phyloP scores from a whole-genome alignment of 805 yeast genomes.

The Candida andamanensis region DNA sequence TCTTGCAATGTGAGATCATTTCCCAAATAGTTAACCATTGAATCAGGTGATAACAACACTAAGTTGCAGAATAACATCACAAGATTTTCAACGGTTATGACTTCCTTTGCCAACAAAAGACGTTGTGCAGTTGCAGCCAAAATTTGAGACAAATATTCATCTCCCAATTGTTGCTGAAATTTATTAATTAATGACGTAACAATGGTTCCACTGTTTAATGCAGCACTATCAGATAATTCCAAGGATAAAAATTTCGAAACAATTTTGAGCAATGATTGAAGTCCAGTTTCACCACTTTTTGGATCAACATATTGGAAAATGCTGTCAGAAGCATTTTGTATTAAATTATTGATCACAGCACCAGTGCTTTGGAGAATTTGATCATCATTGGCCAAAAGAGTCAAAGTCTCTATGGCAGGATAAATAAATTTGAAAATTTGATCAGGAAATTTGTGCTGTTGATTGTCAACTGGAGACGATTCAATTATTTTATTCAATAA shows the following conservation, averaged over 20 bases:
- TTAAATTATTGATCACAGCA: conserved; percentile 61
- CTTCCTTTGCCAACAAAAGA: conserved; percentile 59
- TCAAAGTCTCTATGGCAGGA: conserved; percentile 37
- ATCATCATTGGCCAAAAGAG: conserved; percentile 56
- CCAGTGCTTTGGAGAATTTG: conserved; percentile 74
- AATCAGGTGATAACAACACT: conserved; percentile 55
- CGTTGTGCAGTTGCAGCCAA: conserved; percentile 68
- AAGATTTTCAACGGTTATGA: conserved; percentile 72
- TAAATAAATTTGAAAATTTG: conserved; percentile 40
- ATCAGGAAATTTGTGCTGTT: conserved; percentile 22
- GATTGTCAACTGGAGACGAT: conserved; percentile 29
- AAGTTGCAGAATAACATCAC: conserved; percentile 71
- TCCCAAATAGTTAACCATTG: conserved; percentile 59
- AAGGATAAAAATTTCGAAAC: conserved; percentile 70
- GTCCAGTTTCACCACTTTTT: conserved; percentile 38
- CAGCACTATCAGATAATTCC: conserved; percentile 71
- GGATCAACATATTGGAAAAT: conserved; percentile 30
- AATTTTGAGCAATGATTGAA: conserved; percentile 54
- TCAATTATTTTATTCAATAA: conserved; percentile 47
- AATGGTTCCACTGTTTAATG: conserved; percentile 68
- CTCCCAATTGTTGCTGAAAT: conserved; percentile 35
- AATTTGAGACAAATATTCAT: conserved; percentile 48
- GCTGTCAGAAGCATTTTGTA: conserved; percentile 36
- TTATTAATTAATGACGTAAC: conserved; percentile 55
- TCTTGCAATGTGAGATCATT: conserved; percentile 21